Evolutionary conservation across 495 filamentous ascomycete species (phyloP), one percentile per base, ranked within the genome.

Genomic region (Penicillium paxilli): DNA sequence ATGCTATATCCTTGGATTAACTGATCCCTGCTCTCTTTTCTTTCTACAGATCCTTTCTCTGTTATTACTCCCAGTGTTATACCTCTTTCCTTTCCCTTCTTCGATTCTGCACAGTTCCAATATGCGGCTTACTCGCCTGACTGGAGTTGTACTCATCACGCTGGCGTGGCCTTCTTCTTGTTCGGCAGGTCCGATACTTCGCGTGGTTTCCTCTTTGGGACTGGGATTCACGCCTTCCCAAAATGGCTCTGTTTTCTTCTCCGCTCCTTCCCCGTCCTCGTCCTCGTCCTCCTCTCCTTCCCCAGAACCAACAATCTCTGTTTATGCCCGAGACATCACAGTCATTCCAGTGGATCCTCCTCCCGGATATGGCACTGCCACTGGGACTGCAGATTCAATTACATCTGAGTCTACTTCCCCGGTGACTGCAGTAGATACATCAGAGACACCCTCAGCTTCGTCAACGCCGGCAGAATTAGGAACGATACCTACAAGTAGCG

Each of bases 121-220:
- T 16, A 75, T 75, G 72, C 41, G 58, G 38, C 28, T 69, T 37
- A 16, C 44, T 25, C 54, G 47, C 22, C 45, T 55, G 28, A 11
- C 56, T n/a, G n/a, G n/a, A n/a, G n/a, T n/a, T 46, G 35, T 59
- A 4, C 32, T 71, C 11, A 49, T 58, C 21, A 38, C 63, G 32
- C 41, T 67, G n/a, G 51, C 52, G 1, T 58, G 57, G 22, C 44
- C 44, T 24, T 71, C 62, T 44, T 70, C 64, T 32, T 71, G 63
- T 40, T 70, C 64, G 65, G 73, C 73, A 54, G 71, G 73, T 51
- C 73, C 70, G 60, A 73, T 76, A 48, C 50, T 59, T 57, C 65
- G 51, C 45, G 52, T n/a, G n/a, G n/a, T 51, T 38, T 52, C 57
- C 28, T 41, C 40, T 44, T 24, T 46, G 1, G 24, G 10, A n/a